Percentiles rank a stretch among this genome's conserved stretches.
Evolutionary conservation across 1,139 yeast genomes (phyloP).

Genomic region (Hemisphaericaspora subhashii): DNA sequence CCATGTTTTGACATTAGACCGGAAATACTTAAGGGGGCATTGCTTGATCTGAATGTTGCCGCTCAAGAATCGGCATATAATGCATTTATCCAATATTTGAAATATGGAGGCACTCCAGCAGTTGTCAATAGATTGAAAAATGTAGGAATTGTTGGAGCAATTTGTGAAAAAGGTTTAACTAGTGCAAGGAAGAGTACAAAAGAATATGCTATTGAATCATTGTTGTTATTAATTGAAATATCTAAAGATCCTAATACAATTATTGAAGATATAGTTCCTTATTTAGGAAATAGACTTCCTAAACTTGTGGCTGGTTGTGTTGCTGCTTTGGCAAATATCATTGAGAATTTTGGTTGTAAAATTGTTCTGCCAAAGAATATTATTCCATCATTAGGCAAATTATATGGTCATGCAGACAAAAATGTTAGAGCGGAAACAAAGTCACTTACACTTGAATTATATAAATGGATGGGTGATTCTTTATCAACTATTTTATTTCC

Average conservation of each 20-base stretch:
- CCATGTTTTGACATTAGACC: slow-evolving; percentile 52
- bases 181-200: slow-evolving; percentile 79
- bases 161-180: slow-evolving; percentile 79
- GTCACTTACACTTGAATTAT: slow-evolving; percentile 65
- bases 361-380: slow-evolving; percentile 62
- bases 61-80: slow-evolving; percentile 84
- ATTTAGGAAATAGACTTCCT: slow-evolving; percentile 65
- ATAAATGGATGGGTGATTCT: slow-evolving; percentile 74
- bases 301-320: slow-evolving; percentile 75
- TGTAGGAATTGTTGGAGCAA: slow-evolving; percentile 49
- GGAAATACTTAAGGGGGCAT: slow-evolving; percentile 54
- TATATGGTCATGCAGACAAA: slow-evolving; percentile 85
- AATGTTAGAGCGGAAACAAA: slow-evolving; percentile 83
- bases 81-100: slow-evolving; percentile 56
- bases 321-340: slow-evolving; percentile 54
- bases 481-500: slow-evolving; percentile 62
- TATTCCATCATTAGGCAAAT: slow-evolving; percentile 59
- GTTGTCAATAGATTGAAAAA: slow-evolving; percentile 36
- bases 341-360: slow-evolving; percentile 69
- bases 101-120: slow-evolving; percentile 52
- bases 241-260: slow-evolving; percentile 61
- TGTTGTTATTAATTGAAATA: slow-evolving; percentile 63
- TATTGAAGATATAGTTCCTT: slow-evolving; percentile 67
- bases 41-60: slow-evolving; percentile 81
- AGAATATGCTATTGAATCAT: slow-evolving; percentile 59